phyloP scores from a whole-genome alignment of 257 asterid species.

The Ballota nigra region DNA sequence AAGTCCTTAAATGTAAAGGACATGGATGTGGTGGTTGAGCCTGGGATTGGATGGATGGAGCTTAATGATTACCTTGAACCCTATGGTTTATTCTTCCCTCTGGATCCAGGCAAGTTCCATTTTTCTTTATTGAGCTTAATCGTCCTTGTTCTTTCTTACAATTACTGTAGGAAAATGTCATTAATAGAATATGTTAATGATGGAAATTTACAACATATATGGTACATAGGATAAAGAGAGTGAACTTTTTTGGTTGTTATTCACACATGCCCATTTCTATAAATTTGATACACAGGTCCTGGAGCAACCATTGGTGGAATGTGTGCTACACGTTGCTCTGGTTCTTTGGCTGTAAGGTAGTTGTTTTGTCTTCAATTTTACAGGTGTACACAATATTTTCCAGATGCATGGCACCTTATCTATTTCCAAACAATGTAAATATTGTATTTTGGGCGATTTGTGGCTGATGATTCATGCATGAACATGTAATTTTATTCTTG shows the following conservation, averaged over 20 bases:
- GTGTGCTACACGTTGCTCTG: constrained; percentile 99
- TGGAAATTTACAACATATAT: not conserved
- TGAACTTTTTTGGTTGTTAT: not conserved
- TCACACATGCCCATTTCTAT: not conserved
- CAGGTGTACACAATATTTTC: constrained; percentile 15
- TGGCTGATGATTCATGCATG: no score
- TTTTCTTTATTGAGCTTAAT: not conserved
- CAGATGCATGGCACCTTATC: not conserved
- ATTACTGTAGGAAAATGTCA: constrained; percentile 1
- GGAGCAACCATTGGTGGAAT: constrained; percentile 99
- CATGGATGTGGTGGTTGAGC: constrained; percentile 99
- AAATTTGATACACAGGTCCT: constrained; percentile 62
- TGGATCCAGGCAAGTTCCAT: constrained; percentile 78
- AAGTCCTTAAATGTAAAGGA: constrained; percentile 74
- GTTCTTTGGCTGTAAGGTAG: constrained; percentile 98
- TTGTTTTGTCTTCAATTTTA: constrained; percentile 22
- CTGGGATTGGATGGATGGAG: constrained; percentile 99
- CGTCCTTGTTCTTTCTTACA: constrained; percentile 11
- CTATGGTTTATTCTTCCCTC: constrained; percentile 92
- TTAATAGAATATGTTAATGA: not conserved
- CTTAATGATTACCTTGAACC: constrained; percentile 93
- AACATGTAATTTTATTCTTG: no score
- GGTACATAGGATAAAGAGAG: not conserved
- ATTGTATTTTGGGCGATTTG: not conserved
- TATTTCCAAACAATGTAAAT: not conserved